These are phyloP conservation scores for Opeltia flavorubescens DNA, from an alignment of 495 filamentous ascomycete species.

Conservation along the genomic window DNA sequence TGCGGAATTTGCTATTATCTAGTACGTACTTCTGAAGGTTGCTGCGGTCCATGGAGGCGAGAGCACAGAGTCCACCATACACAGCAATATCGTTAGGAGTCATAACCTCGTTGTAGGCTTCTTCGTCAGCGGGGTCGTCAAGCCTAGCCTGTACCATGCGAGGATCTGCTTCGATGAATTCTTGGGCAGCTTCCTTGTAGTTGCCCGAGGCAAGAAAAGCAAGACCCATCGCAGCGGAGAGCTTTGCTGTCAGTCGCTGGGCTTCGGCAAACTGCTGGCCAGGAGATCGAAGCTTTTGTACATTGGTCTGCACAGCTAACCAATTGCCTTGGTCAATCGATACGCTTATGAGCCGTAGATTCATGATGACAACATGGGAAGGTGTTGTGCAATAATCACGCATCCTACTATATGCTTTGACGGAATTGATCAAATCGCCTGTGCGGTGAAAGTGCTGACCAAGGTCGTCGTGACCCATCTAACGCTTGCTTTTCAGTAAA, in stretches of 20 bases:
- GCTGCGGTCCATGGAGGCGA: conserved; percentile 73
- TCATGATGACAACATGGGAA: conserved; percentile 59
- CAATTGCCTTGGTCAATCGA: conserved; percentile 54
- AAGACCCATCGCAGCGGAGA: conserved; percentile 54
- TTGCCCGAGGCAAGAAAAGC: conserved; percentile 49
- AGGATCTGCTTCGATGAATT: conserved; percentile 45
- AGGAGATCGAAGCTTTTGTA: conserved; percentile 47
- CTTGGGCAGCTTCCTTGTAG: conserved; percentile 58
- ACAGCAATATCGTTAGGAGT: conserved; percentile 80
- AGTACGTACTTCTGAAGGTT: conserved; percentile 64
- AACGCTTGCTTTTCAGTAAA: not conserved
- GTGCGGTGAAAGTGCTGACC: conserved; percentile 52
- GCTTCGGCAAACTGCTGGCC: conserved; percentile 33
- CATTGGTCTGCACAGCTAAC: conserved; percentile 49
- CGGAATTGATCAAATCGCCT: conserved; percentile 46
- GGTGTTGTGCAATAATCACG: conserved; percentile 58
- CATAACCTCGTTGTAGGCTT: conserved; percentile 56
- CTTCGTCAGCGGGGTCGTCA: conserved; percentile 31
- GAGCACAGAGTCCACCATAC: conserved; percentile 80
- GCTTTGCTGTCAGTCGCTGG: conserved; percentile 50
- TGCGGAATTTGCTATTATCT: conserved; percentile 65
- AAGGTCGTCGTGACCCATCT: conserved; percentile 71
- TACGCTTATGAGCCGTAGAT: conserved; percentile 51
- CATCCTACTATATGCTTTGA: conserved; percentile 59
- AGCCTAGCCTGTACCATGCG: conserved; percentile 15